Evolutionary conservation across 2,329 filamentous ascomycete genomes (phyloP), one percentile per base, ranked within the genome.

Genomic region (Sclerotinia subarctica): DNA sequence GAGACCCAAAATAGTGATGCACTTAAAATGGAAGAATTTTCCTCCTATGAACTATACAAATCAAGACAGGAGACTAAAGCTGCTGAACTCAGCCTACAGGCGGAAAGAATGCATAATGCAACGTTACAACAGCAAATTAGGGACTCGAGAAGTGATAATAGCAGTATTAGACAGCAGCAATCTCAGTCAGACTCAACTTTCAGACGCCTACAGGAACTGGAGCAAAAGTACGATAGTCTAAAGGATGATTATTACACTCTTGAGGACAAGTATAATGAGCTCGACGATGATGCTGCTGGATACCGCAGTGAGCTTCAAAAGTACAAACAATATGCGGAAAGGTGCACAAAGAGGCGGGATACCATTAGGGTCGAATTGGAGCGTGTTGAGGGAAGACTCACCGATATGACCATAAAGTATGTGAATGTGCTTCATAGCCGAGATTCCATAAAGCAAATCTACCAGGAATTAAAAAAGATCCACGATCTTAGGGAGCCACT

Each of bases 401-500:
- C 8, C 3, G 7, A 44, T 5, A 46, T 5, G 32, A 44, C 10
- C 4, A 44, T 35, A 5, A 54, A 15, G 1, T 7, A 59, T 17
- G 5, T 24, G 5, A 26, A 19, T 19, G 10, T 26, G 7, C 13
- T 44, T 5, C 15, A 2, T 2, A 29, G 17, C 35, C 24, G 38
- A 7, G 13, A 29, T 1, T 4, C 7, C 19, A 21, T 10, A 26
- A 19, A 17, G 0, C 10, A n/a, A 15, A 24, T 32, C 4, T 24
- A 46, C 29, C 10, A 42, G 8, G 5, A 35, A 10, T 15, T 66
- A 17, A 54, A 60, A 29, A 7, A 10, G 5, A 4, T 7, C 0
- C 8, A 29, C 6, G 29, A 46, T 52, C 21, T 29, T 19, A 10
- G 19, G n/a, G 24, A 58, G 15, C 68, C 68, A 11, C n/a, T 68